Evolutionary conservation across 1,284 basidiomycete species (phyloP), one percentile per base, ranked within the genome.

Genomic region (Tetrapyrgos nigripes): DNA sequence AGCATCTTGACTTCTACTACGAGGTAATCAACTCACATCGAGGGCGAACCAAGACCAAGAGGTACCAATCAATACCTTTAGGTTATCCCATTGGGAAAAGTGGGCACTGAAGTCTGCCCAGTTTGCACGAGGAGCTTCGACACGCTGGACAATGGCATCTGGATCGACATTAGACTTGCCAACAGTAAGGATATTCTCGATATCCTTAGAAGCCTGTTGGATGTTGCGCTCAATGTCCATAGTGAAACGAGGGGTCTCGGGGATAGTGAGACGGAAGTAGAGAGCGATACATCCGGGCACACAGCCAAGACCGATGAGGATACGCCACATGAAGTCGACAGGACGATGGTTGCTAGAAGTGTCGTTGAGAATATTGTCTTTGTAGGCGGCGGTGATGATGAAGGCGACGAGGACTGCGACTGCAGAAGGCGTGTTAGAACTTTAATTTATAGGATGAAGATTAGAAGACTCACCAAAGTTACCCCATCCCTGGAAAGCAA

Each of bases 191-290:
- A 91, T 53, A 21, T 51, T 37, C 50, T 58, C 57, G 29, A 58
- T 58, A 35, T 58, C 57, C 50, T 44, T 58, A 13, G 84, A 67
- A 10, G 91, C 91, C 68, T 89, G 87, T 65, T 84, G 79, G 62
- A 94, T 82, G 75, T 94, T 92, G 61, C 91, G 87, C 76, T 94
- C 91, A 65, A 94, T 85, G 76, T 94, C 93, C 87, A 94, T 92
- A 59, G 92, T 94, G 82, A 92, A 96, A 65, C 92, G 91, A 35
- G 92, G 85, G 0, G 89, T 90, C 71, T 92, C 89, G 4, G 88
- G 88, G 62, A 92, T 88, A n/a, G 87, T 90, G 14, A 92, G 80
- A 63, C 90, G 89, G 82, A 88, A 89, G 76, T 90, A 91, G 40
- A 92, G 81, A 3, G 89, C 89, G 50, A 88, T 69, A 31, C 78